A percentile compares a stretch with the other conserved stretches of the same genome.
phyloP scores from a whole-genome alignment of 176 grass and related monocot species.

The Calamus simplicifolius region DNA sequence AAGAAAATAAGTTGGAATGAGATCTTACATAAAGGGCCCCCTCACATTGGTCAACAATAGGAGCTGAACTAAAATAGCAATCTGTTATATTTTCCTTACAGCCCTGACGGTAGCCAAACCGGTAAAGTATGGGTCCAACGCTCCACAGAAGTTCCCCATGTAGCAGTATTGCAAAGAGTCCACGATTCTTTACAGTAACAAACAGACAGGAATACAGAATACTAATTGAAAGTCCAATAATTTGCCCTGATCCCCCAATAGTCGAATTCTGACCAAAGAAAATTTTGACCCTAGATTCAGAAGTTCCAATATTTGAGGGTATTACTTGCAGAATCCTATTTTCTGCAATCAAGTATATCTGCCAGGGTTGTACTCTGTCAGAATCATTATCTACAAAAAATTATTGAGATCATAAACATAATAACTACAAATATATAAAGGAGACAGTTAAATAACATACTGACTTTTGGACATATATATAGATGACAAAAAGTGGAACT shows the following conservation, averaged over 20 bases:
- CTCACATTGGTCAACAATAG: conserved; percentile 53
- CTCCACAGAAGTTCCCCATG: conserved; percentile 46
- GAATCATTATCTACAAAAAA: not conserved
- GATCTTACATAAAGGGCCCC: conserved; percentile 68
- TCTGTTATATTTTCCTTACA: conserved; percentile 35
- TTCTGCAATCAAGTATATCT: conserved; percentile 85
- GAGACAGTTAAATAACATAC: not conserved
- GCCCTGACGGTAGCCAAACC: conserved; percentile 31
- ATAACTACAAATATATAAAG: not conserved
- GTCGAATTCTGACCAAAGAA: conserved; percentile 49
- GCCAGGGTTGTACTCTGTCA: not conserved
- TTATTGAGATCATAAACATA: not conserved
- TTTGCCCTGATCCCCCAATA: conserved; percentile 35
- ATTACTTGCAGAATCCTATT: conserved; percentile 50
- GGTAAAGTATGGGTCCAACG: conserved; percentile 36
- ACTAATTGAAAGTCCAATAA: conserved; percentile 47
- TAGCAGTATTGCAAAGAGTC: conserved; percentile 51
- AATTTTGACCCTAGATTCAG: conserved; percentile 24
- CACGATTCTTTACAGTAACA: conserved; percentile 51
- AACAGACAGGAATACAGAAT: conserved; percentile 38
- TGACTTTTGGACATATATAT: too few species aligned
- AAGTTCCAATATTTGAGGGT: conserved; percentile 23
- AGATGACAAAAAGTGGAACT: too few species aligned
- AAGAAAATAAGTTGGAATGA: not conserved
- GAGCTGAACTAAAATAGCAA: conserved; percentile 74